phyloP scores from a whole-genome alignment of 345 rosid genomes.

The Citrus cavaleriei region DNA sequence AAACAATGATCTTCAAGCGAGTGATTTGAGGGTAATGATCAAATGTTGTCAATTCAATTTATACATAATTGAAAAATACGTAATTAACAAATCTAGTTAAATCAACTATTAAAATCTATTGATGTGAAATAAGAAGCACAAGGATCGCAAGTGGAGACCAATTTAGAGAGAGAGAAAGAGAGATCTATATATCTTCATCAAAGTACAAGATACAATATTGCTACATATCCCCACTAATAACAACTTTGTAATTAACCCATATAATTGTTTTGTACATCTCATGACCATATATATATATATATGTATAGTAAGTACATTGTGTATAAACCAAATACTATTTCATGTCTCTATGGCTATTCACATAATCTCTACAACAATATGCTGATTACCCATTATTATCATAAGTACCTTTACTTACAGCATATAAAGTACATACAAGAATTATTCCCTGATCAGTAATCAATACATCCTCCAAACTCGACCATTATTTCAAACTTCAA shows the following conservation, averaged over 20 bases:
- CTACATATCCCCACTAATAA: conserved; percentile 10
- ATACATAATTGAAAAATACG: neutral
- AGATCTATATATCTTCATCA: neutral
- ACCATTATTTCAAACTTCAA: conserved; percentile 6
- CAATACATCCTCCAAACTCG: neutral
- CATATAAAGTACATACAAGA: conserved; percentile 4
- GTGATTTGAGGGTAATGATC: neutral
- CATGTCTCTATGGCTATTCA: conserved; percentile 1
- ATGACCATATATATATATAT: neutral
- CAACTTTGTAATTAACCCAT: neutral
- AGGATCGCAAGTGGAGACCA: neutral
- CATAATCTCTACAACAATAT: neutral
- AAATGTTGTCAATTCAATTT: neutral
- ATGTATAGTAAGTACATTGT: neutral
- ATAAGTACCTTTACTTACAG: neutral
- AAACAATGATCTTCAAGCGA: conserved; percentile 20
- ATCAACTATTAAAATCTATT: no score
- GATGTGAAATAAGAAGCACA: no score
- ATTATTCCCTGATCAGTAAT: neutral
- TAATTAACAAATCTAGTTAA: no score
- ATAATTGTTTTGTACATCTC: neutral
- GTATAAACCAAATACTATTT: neutral
- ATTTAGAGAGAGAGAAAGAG: conserved; percentile 9
- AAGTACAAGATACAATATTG: neutral
- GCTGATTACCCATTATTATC: neutral